These are phyloP conservation scores for Tricharina praecox DNA, from an alignment of 495 filamentous ascomycete genomes.

Conservation along the genomic window DNA sequence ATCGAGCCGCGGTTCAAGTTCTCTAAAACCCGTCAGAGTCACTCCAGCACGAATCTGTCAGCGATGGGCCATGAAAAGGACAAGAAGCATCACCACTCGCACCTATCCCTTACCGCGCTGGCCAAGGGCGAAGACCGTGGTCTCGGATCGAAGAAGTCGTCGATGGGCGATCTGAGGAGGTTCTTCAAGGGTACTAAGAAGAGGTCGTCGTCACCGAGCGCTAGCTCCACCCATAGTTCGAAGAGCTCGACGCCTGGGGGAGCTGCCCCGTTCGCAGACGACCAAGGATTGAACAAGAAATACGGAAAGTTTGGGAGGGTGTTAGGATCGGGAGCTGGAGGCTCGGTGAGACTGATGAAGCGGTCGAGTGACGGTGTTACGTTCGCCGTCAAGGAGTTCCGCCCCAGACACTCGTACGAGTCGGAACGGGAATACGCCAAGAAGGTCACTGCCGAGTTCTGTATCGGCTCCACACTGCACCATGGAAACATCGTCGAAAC, in stretches of 20 bases:
- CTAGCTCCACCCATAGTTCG: slow-evolving; percentile 43
- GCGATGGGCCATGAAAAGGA: slow-evolving; percentile 16
- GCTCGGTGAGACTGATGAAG: slow-evolving; percentile 89
- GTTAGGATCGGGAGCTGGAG: slow-evolving; percentile 82
- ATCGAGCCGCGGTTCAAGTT: slow-evolving; percentile 84
- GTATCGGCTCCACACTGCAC: slow-evolving; percentile 89
- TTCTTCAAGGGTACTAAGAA: slow-evolving; percentile 64
- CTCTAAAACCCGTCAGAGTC: slow-evolving; percentile 32
- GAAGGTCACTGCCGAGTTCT: slow-evolving; percentile 99
- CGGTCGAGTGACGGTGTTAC: slow-evolving; percentile 74
- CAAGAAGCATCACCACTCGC: slow-evolving; percentile 36
- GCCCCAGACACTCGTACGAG: slow-evolving; percentile 83
- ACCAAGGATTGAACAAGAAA: slow-evolving; percentile 75
- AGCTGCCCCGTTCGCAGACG: slow-evolving; percentile 76
- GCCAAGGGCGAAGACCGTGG: slow-evolving; percentile 36
- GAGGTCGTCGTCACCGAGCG: slow-evolving; percentile 48
- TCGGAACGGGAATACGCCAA: slow-evolving; percentile 90
- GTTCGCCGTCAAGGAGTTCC: slow-evolving; percentile 95
- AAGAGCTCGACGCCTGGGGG: slow-evolving; percentile 41
- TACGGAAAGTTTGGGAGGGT: slow-evolving; percentile 93
- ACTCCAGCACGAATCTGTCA: slow-evolving; percentile 33
- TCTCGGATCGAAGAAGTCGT: slow-evolving; percentile 45
- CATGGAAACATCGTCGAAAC: slow-evolving; percentile 99
- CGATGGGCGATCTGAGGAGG: slow-evolving; percentile 85
- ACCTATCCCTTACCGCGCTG: slow-evolving; percentile 29